These are phyloP conservation scores for Copromyces sp. DNA, from an alignment of 495 filamentous ascomycete genomes.

Conservation along the genomic window DNA sequence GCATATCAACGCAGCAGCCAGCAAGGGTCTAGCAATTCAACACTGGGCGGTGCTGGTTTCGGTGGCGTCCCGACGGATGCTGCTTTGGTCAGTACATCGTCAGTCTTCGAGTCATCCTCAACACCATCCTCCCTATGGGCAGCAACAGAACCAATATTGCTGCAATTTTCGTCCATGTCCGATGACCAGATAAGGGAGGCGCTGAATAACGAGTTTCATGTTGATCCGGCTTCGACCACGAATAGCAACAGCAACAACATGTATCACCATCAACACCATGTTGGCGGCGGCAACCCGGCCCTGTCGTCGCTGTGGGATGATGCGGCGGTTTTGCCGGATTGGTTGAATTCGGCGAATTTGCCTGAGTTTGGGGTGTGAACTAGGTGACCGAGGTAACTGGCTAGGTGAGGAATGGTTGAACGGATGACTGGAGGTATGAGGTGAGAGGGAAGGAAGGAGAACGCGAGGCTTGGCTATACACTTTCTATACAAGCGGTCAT, in stretches of 20 bases:
- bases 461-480: not conserved
- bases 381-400: not conserved
- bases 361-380: slow-evolving; percentile 25
- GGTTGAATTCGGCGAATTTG: slow-evolving; percentile 49
- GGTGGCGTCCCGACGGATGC: not conserved
- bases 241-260: slow-evolving; percentile 18
- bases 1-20: slow-evolving; percentile 5
- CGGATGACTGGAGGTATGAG: not conserved
- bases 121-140: slow-evolving; percentile 26
- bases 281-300: not conserved
- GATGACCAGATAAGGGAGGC: slow-evolving; percentile 54
- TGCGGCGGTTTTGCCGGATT: slow-evolving; percentile 42
- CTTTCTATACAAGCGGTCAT: too few species aligned
- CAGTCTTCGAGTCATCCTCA: not conserved
- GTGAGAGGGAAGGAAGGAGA: not conserved
- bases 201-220: slow-evolving; percentile 47
- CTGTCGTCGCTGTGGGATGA: slow-evolving; percentile 32
- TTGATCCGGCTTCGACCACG: slow-evolving; percentile 12
- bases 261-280: slow-evolving; percentile 23
- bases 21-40: slow-evolving; percentile 7
- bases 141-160: slow-evolving; percentile 31
- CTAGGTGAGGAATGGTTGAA: not conserved
- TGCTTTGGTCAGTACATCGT: not conserved
- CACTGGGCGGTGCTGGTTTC: not conserved
- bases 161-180: slow-evolving; percentile 57